These are phyloP conservation scores for Trichophyton simii DNA, from an alignment of 2,329 filamentous ascomycete species.

Conservation along the genomic window DNA sequence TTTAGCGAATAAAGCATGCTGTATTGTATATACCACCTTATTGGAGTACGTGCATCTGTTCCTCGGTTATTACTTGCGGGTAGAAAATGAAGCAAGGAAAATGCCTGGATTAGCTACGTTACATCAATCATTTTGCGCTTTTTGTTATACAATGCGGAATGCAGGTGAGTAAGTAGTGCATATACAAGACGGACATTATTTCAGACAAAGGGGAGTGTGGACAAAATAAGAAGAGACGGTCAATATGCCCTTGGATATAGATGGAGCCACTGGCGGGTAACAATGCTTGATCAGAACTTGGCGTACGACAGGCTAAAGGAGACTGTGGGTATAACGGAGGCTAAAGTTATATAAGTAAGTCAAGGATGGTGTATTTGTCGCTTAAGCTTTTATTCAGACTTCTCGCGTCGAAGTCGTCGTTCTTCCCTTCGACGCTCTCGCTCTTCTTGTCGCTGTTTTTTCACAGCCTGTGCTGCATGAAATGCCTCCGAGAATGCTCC, in stretches of 20 bases:
- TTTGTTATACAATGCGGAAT: background rate
- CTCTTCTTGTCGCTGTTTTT: constrained; percentile 19
- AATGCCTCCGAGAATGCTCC: constrained; percentile 14
- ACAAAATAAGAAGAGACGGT: background rate
- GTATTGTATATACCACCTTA: no score
- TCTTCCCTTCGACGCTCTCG: constrained; percentile 15
- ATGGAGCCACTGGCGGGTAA: background rate
- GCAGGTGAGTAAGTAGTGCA: background rate
- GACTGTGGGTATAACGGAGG: background rate
- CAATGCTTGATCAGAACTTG: background rate
- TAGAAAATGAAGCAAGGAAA: background rate
- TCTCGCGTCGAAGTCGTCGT: constrained; percentile 13
- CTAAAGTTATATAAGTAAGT: background rate
- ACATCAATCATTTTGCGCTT: background rate
- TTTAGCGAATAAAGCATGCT: no score
- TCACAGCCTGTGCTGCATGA: constrained; percentile 15
- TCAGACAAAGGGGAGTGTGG: background rate
- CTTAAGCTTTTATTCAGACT: constrained; percentile 1
- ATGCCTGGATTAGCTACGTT: background rate
- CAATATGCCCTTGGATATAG: background rate
- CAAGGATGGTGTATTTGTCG: background rate
- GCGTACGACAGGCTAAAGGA: background rate
- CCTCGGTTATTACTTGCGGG: no score
- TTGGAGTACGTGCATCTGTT: no score
- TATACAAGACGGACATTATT: background rate